Base-by-base conservation (phyloP, 176 grass and related monocot genomes). In the Dactylis glomerata region DNA sequence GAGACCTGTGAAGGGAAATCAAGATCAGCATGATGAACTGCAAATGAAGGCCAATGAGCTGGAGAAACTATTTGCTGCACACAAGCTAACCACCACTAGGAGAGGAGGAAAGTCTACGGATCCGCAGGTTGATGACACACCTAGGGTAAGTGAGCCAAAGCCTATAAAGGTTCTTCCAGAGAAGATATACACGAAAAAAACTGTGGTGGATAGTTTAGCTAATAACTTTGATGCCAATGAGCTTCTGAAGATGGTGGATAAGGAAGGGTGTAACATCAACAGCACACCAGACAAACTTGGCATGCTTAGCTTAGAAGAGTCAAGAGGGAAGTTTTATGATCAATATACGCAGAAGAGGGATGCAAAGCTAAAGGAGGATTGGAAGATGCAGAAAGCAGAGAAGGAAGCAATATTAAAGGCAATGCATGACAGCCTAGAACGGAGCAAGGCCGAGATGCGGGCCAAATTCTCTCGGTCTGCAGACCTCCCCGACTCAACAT, bases 291-390 rank as follows among this genome's bases (percentile, higher is more conserved):
- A 92, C 75, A 89, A 94, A 31, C 72, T 78, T 76, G 84, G 81
- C 67, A 90, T 89, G 61, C 80, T 92, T 34, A 93, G 89, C 82
- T 55, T 91, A 49, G 91, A 98, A 81, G 96, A 98, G 65, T 90
- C 88, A 5, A 92, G 89, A 89, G 96, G 96, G 89, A 98, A 93
- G 46, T 98, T 90, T 31, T 98, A 98, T 87, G 93, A 98, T 26
- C 92, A 95, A 72, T 98, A 98, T 85, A 95, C 86, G 89, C 82
- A 92, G 67, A 98, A 90, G 87, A 92, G 96, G 55, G 86, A 98
- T 79, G 91, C 91, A 75, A 98, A 98, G 78, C 87, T 98, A 65
- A 90, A 88, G 93, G 91, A 89, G 86, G 93, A 90, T 82, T 95
- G 96, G 89, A 85, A 86, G 86, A 52, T 87, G 76, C 90, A 92